Base-by-base conservation (phyloP, 164 flowering plant species). In the Tetrastigma voinierianum region DNA sequence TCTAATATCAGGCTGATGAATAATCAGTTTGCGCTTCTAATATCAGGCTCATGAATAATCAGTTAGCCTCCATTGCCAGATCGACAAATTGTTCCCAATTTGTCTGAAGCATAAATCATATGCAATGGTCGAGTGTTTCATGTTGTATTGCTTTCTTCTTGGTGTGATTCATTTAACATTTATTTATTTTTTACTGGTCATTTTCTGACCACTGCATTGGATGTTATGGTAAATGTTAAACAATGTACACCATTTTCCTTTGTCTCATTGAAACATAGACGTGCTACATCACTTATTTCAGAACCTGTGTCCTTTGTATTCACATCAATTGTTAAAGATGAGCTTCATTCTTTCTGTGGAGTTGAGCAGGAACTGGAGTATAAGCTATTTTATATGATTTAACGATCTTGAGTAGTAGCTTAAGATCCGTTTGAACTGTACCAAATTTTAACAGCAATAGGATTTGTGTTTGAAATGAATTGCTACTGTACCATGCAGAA, bases 1-100 rank as follows among this genome's bases (percentile, higher is more conserved):
- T 73, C 69, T 58, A 56, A 44, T 10, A 3, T 32, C 54, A 61
- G 66, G 63, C 24, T 56, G 40, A 2, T 53, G 18, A 47, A 67
- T 51, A 46, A 19, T 55, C 14, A n/a, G 70, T 56, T 51, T 57
- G 53, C 66, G 64, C 61, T 67, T 73, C 69, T 58, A 56, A 44
- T 10, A 3, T 32, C 54, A 61, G 66, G 63, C 24, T 56, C 46
- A 2, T 53, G 18, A 47, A 67, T 51, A 46, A 19, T 55, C 14
- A n/a, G 70, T 56, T 51, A 51, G 53, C 66, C 61, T 53, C 0
- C 9, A 9, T 54, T 21, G 52, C 57, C 43, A 18, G 59, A 70
- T 46, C 71, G 54, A 66, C 66, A 46, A 14, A 40, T 20, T 51
- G 15, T 57, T 49, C 49, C 9, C n/a, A 49, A 49, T 20, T 53